Base-by-base conservation (phyloP, 805 yeast genomes). In the Cyberlindnera euphorbiae region DNA sequence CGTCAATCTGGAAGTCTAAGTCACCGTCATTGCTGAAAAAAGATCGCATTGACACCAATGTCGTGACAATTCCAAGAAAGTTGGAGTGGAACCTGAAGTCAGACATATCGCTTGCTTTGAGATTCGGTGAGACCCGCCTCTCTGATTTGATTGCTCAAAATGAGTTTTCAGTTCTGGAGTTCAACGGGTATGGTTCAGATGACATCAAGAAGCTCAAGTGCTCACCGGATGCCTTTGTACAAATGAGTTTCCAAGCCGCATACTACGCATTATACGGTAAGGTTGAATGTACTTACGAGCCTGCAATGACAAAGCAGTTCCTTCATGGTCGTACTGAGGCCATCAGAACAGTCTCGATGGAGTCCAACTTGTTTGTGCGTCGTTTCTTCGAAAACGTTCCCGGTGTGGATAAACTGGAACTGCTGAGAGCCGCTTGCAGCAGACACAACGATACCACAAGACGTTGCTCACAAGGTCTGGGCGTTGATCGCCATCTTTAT, bases 311-410 rank as follows among this genome's bases (percentile, higher is more conserved):
- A 4, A 88, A 88, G 59, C 67, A 67, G 41, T 88, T 80, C 56
- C 71, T 81, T 45, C 95, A 88, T 55, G 97, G 96, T 9, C 73
- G 97, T 58, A 88, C 97, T 1, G 97, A 88, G 60, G 95, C 96
- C 4, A 78, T 88, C 38, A 70, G 96, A 52, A 74, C 95, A 0
- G 96, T 88, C 5, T 78, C 90, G 6, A 68, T 75, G 49, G 86
- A 86, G 55, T 81, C 93, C 1, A 83, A 83, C 53, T 67, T 73
- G 30, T 88, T 87, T 63, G 95, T 86, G 13, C 76, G 95, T 38
- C 82, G 85, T 46, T 82, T 88, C 56, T 83, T 90, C 56, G 93
- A 85, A 52, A 67, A 75, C 33, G 69, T 76, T 13, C 62, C 81
- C 1, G 68, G 78, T 12, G 62, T 65, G 26, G 79, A 73, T 25